These are phyloP conservation scores for Aspergillus brasiliensis DNA, from an alignment of 2,329 filamentous ascomycete species.

Conservation along the genomic window DNA sequence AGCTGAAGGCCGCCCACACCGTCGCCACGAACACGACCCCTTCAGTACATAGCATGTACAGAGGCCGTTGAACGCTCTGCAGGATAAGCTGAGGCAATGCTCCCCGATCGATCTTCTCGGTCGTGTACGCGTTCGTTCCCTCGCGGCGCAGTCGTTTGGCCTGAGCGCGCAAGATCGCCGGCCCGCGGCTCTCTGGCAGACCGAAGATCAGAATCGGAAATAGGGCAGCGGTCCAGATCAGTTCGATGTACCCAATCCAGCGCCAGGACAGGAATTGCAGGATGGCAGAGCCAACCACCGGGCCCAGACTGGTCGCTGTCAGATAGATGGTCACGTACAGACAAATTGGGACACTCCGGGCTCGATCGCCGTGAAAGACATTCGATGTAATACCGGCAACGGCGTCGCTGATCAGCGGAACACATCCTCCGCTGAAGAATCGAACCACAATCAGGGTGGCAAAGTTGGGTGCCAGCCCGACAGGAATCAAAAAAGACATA, in stretches of 20 bases:
- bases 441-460: slow-evolving; percentile 46
- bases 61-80: slow-evolving; percentile 39
- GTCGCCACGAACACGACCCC: slow-evolving; percentile 46
- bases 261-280: slow-evolving; percentile 24
- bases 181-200: slow-evolving; percentile 43
- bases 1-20: slow-evolving; percentile 47
- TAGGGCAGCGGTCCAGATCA: slow-evolving; percentile 39
- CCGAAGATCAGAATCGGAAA: slow-evolving; percentile 43
- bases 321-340: slow-evolving; percentile 46
- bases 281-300: slow-evolving; percentile 46
- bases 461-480: slow-evolving; percentile 48
- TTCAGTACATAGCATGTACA: slow-evolving; percentile 42
- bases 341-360: slow-evolving; percentile 43
- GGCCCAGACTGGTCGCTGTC: slow-evolving; percentile 45
- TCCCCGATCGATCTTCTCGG: slow-evolving; percentile 37
- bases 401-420: slow-evolving; percentile 43
- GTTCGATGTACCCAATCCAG: slow-evolving; percentile 48
- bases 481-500: slow-evolving; percentile 45
- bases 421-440: slow-evolving; percentile 47
- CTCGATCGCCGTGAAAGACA: slow-evolving; percentile 32
- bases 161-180: slow-evolving; percentile 41
- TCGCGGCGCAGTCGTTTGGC: slow-evolving; percentile 38
- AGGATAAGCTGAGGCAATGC: slow-evolving; percentile 30
- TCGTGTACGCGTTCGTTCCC: slow-evolving; percentile 26
- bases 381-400: slow-evolving; percentile 33